Evolutionary conservation across 2,329 filamentous ascomycete species (phyloP).

Genomic region (Pseudofabraea citricarpa): DNA sequence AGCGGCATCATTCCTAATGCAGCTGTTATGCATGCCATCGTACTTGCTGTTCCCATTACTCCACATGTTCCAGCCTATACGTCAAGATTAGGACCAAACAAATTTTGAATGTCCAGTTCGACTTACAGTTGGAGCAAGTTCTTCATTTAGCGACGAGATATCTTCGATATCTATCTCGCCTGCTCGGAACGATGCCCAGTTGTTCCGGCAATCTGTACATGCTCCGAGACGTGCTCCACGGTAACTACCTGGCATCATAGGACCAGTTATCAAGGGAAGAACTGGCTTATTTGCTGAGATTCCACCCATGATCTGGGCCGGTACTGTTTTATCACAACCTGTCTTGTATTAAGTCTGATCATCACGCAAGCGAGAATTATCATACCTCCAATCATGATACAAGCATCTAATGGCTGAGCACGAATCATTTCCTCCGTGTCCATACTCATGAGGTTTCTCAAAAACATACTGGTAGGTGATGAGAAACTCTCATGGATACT

Average conservation of each 20-base stretch:
- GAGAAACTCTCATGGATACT: constrained; percentile 67
- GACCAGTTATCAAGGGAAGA: constrained; percentile 63
- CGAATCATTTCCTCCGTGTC: constrained; percentile 75
- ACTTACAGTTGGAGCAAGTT: constrained; percentile 63
- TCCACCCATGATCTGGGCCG: constrained; percentile 70
- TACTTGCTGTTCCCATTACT: constrained; percentile 54
- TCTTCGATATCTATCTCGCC: constrained; percentile 67
- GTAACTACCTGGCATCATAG: constrained; percentile 71
- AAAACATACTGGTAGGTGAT: constrained; percentile 68
- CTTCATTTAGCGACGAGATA: constrained; percentile 65
- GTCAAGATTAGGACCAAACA: too few relatives aligned
- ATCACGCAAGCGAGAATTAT: too few relatives aligned
- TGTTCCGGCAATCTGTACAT: constrained; percentile 70
- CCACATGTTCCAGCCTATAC: constrained; percentile 41
- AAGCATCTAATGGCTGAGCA: constrained; percentile 66
- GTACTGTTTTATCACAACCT: constrained; percentile 72
- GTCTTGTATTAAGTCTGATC: background rate
- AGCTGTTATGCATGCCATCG: constrained; percentile 49
- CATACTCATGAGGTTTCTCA: constrained; percentile 73
- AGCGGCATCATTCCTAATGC: constrained; percentile 49
- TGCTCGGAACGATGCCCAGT: constrained; percentile 66
- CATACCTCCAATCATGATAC: constrained; percentile 61
- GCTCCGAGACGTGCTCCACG: constrained; percentile 62
- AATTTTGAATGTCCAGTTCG: too few relatives aligned
- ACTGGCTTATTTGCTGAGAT: constrained; percentile 71